phyloP scores from a whole-genome alignment of 805 yeast species.

The Danielia oregonensis region DNA sequence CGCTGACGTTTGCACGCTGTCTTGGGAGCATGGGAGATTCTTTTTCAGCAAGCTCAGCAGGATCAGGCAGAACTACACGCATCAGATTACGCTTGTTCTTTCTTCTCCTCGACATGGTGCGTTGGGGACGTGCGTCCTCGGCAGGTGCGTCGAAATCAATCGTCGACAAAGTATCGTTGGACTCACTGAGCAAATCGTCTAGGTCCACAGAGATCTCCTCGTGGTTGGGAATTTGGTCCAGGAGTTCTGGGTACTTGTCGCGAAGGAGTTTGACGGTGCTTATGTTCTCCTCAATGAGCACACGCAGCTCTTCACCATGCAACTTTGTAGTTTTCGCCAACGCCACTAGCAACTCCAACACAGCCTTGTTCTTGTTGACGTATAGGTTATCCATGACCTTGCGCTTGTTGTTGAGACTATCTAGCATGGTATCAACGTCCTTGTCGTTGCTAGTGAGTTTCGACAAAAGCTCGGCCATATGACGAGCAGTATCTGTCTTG shows the following conservation, averaged over 20 bases:
- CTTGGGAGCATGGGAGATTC: background rate
- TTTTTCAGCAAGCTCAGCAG: background rate
- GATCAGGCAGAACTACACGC: slow-evolving; percentile 23
- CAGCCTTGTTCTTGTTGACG: slow-evolving; percentile 41
- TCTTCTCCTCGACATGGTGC: slow-evolving; percentile 21
- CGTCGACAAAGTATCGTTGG: slow-evolving; percentile 27
- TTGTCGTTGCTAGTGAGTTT: slow-evolving; percentile 44
- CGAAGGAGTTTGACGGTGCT: slow-evolving; percentile 39
- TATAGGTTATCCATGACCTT: slow-evolving; percentile 48
- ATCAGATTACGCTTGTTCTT: slow-evolving; percentile 34
- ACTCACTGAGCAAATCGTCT: slow-evolving; percentile 30
- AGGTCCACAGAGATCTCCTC: slow-evolving; percentile 29
- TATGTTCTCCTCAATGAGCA: slow-evolving; percentile 44
- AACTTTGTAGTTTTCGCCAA: slow-evolving; percentile 43
- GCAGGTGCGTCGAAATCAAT: slow-evolving; percentile 3
- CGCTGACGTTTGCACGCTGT: too few species aligned
- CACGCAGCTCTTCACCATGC: slow-evolving; percentile 48
- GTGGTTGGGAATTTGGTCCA: slow-evolving; percentile 24
- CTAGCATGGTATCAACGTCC: slow-evolving; percentile 47
- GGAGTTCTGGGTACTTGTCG: slow-evolving; percentile 34
- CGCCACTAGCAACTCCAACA: slow-evolving; percentile 40
- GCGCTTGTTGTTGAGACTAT: slow-evolving; percentile 44
- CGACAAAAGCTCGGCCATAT: slow-evolving; percentile 32
- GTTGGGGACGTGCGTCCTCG: background rate
- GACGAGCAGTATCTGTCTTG: slow-evolving; percentile 31